A percentile compares a stretch with the other conserved stretches of the same genome.
These are phyloP conservation scores for Talaromyces amestolkiae DNA, from an alignment of 2,329 filamentous ascomycete genomes.

Conservation along the genomic window DNA sequence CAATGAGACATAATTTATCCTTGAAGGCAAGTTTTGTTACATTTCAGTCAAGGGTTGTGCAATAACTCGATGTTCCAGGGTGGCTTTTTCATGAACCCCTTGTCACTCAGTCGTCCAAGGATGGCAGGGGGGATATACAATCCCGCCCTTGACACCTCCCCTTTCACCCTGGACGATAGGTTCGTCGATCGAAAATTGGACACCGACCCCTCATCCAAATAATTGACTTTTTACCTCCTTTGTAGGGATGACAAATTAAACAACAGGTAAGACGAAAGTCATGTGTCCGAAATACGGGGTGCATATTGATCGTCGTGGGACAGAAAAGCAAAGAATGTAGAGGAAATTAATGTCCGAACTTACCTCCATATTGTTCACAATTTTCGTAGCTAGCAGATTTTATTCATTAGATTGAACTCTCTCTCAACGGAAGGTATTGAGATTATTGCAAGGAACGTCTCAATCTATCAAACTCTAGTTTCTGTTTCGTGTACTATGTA, in stretches of 20 bases:
- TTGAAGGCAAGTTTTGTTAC: too few relatives aligned
- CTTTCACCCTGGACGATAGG: neutral
- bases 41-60: neutral
- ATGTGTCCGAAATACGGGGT: neutral
- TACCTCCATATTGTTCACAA: neutral
- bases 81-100: too few relatives aligned
- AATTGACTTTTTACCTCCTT: neutral
- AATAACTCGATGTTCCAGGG: neutral
- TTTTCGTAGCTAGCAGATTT: neutral
- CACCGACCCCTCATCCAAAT: neutral
- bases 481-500: neutral
- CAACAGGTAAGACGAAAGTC: neutral
- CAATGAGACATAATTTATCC: too few relatives aligned
- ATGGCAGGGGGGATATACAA: neutral
- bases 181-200: neutral
- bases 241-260: neutral
- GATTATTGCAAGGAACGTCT: too few relatives aligned
- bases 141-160: neutral
- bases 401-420: too few relatives aligned
- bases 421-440: too few relatives aligned
- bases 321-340: neutral
- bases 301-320: neutral
- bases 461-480: neutral
- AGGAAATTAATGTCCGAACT: neutral
- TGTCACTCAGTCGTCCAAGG: too few relatives aligned